Conservation (phyloP, 768 basidiomycete genomes). For the Hydnomerulius pinastri region DNA sequence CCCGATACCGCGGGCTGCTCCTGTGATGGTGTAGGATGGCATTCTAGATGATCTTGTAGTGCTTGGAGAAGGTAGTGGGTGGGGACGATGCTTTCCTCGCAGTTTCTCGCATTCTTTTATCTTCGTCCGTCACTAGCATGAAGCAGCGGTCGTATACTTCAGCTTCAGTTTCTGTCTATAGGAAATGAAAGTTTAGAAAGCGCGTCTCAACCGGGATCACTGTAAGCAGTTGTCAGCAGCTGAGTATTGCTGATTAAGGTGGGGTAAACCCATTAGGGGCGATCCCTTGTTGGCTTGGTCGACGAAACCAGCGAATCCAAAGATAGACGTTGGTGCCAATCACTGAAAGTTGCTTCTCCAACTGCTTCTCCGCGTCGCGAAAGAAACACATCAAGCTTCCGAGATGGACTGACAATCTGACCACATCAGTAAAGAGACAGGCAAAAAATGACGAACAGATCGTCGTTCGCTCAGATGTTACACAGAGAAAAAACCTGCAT, state of each 20-base stretch:
- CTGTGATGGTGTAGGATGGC: conserved; percentile 26
- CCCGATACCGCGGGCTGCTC: conserved; percentile 31
- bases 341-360: too few species aligned
- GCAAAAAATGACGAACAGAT: too few species aligned
- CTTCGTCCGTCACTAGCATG: neutral
- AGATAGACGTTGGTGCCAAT: too few species aligned
- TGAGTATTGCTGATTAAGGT: neutral
- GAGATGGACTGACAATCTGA: too few species aligned
- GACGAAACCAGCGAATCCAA: too few species aligned
- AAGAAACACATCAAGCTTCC: too few species aligned
- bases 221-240: neutral
- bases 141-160: too few species aligned
- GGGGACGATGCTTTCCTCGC: neutral
- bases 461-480: neutral
- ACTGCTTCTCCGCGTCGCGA: too few species aligned
- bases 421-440: too few species aligned
- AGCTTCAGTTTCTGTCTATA: neutral
- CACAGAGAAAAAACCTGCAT: neutral
- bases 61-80: neutral
- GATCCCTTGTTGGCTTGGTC: too few species aligned
- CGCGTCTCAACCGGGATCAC: neutral
- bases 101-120: neutral
- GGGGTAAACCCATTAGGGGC: too few species aligned
- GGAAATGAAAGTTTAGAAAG: neutral
- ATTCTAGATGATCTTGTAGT: neutral